Evolutionary conservation across 352 stramenopile species (phyloP).

Genomic region (Globisporangium solare): DNA sequence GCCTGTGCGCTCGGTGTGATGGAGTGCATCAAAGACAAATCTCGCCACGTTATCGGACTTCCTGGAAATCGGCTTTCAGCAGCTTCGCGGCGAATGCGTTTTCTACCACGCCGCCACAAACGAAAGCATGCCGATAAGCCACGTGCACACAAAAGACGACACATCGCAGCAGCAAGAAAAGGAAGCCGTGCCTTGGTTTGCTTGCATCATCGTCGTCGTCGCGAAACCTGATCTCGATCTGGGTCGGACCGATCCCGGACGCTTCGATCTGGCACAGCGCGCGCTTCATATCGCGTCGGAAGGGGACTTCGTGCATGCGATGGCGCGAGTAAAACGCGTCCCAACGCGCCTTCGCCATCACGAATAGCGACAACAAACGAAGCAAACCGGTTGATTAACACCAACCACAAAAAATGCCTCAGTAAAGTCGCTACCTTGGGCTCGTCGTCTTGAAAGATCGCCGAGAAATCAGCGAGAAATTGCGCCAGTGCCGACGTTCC

Average conservation of each 20-base stretch:
- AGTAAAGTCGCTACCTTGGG: constrained; percentile 36
- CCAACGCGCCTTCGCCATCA: constrained; percentile 39
- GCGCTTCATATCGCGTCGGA: constrained; percentile 71
- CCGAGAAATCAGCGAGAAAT: constrained; percentile 45
- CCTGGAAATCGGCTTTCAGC: constrained; percentile 28
- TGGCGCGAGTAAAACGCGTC: constrained; percentile 39
- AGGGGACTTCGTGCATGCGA: constrained; percentile 33
- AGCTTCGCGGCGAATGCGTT: constrained; percentile 19
- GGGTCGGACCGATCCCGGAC: constrained; percentile 38
- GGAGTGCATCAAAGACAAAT: constrained; percentile 2
- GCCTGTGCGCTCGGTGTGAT: background rate
- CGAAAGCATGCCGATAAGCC: no score
- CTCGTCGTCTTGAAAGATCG: constrained; percentile 53
- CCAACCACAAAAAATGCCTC: background rate
- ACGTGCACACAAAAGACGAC: no score
- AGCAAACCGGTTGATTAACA: background rate
- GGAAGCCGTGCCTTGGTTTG: constrained; percentile 3
- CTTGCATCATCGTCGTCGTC: background rate
- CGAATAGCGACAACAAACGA: background rate
- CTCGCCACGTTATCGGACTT: constrained; percentile 3
- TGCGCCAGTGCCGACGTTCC: constrained; percentile 24
- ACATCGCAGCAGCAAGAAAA: background rate
- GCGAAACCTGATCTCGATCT: constrained; percentile 46
- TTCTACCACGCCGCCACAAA: background rate
- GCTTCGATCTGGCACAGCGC: constrained; percentile 47